Base-by-base conservation (phyloP, 768 basidiomycete species). In the Trametes meyenii region DNA sequence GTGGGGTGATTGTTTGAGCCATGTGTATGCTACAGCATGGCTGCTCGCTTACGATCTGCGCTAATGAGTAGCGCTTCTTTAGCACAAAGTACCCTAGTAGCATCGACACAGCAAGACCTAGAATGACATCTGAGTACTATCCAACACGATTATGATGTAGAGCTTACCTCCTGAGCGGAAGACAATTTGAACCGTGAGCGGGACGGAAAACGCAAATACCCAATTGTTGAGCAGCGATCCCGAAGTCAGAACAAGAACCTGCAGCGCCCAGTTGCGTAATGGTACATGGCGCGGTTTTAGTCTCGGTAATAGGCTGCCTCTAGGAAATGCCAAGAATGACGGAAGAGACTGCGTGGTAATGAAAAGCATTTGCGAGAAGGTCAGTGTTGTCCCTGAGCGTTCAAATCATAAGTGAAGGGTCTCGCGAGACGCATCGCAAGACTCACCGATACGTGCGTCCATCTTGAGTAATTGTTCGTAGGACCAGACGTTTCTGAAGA, bases 281-380 rank as follows among this genome's bases (percentile, higher is more conserved):
- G 92, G 92, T 1, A 93, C 88, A 64, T 83, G 81, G 39, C 88
- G 79, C 16, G 85, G 79, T 72, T 85, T 89, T 24, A 92, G 75
- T 1, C 76, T 77, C 13, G 88, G 86, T 6, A 85, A 63, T 61
- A 59, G 67, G 14, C 60, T 48, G 24, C 48, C 58, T 40, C 55
- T 24, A 38, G 53, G 53, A 62, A 66, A 83, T 19, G 66, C 72
- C 46, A 93, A 60, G 68, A 90, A 90, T 0, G 81, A 78, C 1
- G 90, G 87, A 8, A 92, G 73, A 11, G 84, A 84, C 56, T 87
- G 87, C 11, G 81, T 35, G 6, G 90, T 81, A 55, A 94, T 88
- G 74, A 92, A 94, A 38, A 86, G 67, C 83, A 92, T 90, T 74
- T 95, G 93, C 13, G 85, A 85, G 75, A 94, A 91, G 3, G 92